These are phyloP conservation scores for Claviceps sp. DNA, from an alignment of 2,329 filamentous ascomycete genomes.

Conservation along the genomic window DNA sequence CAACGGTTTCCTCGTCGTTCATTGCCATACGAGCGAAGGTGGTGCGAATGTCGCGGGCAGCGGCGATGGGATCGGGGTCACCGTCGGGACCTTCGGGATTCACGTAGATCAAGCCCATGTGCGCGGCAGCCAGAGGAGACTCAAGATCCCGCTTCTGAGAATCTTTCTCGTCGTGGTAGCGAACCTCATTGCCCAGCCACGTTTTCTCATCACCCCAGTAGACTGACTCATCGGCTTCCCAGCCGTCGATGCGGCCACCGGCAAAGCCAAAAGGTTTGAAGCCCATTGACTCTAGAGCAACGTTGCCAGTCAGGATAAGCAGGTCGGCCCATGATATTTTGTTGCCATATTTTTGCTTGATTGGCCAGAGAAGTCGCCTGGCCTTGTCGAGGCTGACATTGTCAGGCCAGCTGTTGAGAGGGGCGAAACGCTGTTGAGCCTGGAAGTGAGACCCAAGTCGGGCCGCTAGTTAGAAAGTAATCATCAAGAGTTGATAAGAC, in stretches of 20 bases:
- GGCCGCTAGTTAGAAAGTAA: not conserved
- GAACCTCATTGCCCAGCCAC: slow-evolving; percentile 63
- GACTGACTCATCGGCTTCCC: slow-evolving; percentile 60
- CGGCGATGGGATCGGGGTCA: slow-evolving; percentile 53
- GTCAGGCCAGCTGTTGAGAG: slow-evolving; percentile 70
- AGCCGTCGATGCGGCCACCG: slow-evolving; percentile 58
- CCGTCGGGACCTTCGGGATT: slow-evolving; percentile 69
- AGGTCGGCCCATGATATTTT: slow-evolving; percentile 74
- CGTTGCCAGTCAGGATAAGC: slow-evolving; percentile 58
- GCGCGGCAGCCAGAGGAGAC: slow-evolving; percentile 48
- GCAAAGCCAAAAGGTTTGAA: slow-evolving; percentile 62
- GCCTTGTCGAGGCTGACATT: slow-evolving; percentile 71
- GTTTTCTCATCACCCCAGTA: slow-evolving; percentile 67
- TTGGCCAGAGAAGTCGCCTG: slow-evolving; percentile 63
- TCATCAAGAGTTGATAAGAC: too few relatives aligned
- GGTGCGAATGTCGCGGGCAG: slow-evolving; percentile 57
- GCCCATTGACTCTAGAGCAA: slow-evolving; percentile 65
- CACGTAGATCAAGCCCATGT: slow-evolving; percentile 69
- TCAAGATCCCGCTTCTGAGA: slow-evolving; percentile 52
- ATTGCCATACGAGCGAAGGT: slow-evolving; percentile 73
- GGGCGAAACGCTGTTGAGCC: slow-evolving; percentile 68
- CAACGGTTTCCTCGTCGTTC: slow-evolving; percentile 72
- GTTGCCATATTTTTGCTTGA: slow-evolving; percentile 76
- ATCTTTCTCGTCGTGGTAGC: slow-evolving; percentile 42
- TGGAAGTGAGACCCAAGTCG: slow-evolving; percentile 2